phyloP scores from a whole-genome alignment of 192 early-diverging fungal genomes.

The Coemansia nantahalensis region DNA sequence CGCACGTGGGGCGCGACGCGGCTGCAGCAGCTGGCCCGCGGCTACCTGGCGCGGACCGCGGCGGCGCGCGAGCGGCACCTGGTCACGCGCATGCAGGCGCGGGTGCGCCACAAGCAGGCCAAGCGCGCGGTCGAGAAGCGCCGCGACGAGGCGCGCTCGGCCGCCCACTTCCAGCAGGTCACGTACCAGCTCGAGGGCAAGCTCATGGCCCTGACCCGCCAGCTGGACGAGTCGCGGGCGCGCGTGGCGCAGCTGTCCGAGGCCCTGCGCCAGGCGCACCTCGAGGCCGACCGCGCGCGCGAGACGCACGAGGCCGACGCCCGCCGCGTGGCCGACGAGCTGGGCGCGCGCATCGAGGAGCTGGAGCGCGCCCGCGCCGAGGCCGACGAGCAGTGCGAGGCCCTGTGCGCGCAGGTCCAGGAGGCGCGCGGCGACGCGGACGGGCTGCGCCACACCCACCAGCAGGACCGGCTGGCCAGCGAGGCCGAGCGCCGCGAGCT shows the following conservation, averaged over 20 bases:
- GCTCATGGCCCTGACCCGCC: constrained; percentile 91
- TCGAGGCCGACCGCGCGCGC: constrained; percentile 17
- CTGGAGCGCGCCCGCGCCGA: constrained; percentile 28
- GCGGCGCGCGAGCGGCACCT: constrained; percentile 56
- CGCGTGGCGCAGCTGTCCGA: constrained; percentile 63
- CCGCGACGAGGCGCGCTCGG: constrained; percentile 84
- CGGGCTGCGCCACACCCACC: constrained; percentile 3
- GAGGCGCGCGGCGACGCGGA: constrained; percentile 15
- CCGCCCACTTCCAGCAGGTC: constrained; percentile 90
- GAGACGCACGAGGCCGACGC: constrained; percentile 12
- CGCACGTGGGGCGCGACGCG: constrained; percentile 65
- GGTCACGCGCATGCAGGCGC: constrained; percentile 80
- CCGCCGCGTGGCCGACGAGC: constrained; percentile 12
- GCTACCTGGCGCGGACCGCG: constrained; percentile 59
- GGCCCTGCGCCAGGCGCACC: constrained; percentile 29
- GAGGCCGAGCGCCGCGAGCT: constrained; percentile 13
- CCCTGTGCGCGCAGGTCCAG: constrained; percentile 26
- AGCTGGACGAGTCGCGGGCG: constrained; percentile 63
- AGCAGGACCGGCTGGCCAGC: not conserved
- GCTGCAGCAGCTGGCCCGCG: constrained; percentile 76
- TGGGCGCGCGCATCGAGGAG: constrained; percentile 14
- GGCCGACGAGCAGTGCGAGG: constrained; percentile 23
- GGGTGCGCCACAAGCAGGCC: constrained; percentile 72
- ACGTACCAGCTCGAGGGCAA: constrained; percentile 94
- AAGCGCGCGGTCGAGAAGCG: constrained; percentile 64